phyloP scores from a whole-genome alignment of 306 rosid species.

The Vigna angularis region DNA sequence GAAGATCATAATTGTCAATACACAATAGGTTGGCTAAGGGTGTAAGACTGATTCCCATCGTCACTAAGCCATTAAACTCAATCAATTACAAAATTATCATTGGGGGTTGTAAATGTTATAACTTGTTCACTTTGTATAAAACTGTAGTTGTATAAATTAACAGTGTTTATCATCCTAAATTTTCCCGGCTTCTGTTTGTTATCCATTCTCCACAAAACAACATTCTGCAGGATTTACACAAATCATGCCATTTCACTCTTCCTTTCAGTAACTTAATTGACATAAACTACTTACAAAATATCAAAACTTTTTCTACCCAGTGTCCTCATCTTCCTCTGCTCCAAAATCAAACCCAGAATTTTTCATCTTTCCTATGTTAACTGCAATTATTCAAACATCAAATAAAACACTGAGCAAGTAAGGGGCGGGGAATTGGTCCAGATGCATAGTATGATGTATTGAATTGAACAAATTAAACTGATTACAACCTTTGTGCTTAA shows the following conservation, averaged over 20 bases:
- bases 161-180: background rate
- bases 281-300: slow-evolving; percentile 17
- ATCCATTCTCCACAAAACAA: slow-evolving; percentile 6
- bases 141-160: no score
- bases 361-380: slow-evolving; percentile 83
- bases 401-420: background rate
- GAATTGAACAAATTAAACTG: slow-evolving; percentile 6
- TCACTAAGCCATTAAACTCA: no score
- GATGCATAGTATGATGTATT: no score
- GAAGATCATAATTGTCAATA: no score
- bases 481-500: slow-evolving; percentile 21
- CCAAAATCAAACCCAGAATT: slow-evolving; percentile 70
- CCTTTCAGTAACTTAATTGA: slow-evolving; percentile 9
- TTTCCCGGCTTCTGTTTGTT: background rate
- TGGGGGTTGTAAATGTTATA: no score
- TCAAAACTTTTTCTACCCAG: slow-evolving; percentile 32
- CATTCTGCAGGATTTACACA: slow-evolving; percentile 32
- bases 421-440: background rate
- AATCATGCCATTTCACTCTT: slow-evolving; percentile 14
- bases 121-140: background rate
- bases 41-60: no score
- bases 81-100: no score
- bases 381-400: slow-evolving; percentile 56
- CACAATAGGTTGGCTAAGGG: no score
- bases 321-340: slow-evolving; percentile 52